Conservation (phyloP, 1,139 yeast genomes). For the Taiozyma onychis region DNA sequence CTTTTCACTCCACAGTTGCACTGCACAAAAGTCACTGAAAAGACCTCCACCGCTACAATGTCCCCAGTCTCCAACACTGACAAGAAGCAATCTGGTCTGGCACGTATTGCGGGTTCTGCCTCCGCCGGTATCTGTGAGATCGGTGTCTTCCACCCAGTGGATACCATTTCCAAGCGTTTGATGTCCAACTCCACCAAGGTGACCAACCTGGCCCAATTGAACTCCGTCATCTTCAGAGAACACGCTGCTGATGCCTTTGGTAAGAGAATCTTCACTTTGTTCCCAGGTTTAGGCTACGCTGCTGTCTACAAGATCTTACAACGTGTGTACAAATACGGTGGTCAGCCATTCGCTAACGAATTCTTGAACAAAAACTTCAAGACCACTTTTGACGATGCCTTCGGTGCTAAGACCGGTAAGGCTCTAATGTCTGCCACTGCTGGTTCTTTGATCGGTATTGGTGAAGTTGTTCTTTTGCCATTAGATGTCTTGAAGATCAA, state of each 20-base stretch:
- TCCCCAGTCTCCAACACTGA: slow-evolving; percentile 34
- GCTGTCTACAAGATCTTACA: slow-evolving; percentile 95
- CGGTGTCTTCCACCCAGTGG: slow-evolving; percentile 97
- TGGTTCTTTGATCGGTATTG: slow-evolving; percentile 95
- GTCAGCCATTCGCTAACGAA: slow-evolving; percentile 98
- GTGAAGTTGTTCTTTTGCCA: slow-evolving; percentile 93
- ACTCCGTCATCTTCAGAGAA: slow-evolving; percentile 80
- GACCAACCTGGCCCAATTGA: slow-evolving; percentile 58
- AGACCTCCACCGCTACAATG: slow-evolving; percentile 7
- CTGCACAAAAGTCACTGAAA: no score
- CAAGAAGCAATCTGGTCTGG: slow-evolving; percentile 82
- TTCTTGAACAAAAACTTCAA: slow-evolving; percentile 74
- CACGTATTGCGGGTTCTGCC: slow-evolving; percentile 94
- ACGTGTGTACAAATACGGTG: slow-evolving; percentile 98
- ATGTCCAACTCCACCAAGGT: slow-evolving; percentile 90
- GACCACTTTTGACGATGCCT: slow-evolving; percentile 60
- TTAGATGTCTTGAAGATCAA: slow-evolving; percentile 94
- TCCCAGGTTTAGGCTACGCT: slow-evolving; percentile 98
- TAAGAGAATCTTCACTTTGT: slow-evolving; percentile 71
- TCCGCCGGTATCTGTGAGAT: slow-evolving; percentile 96
- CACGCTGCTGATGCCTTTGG: slow-evolving; percentile 69
- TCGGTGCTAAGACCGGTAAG: slow-evolving; percentile 94
- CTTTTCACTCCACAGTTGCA: background rate
- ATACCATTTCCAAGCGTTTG: slow-evolving; percentile 93
- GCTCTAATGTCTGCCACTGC: slow-evolving; percentile 96